A percentile compares a stretch with the other conserved stretches of the same genome.
Conservation (phyloP, 371 early-diverging fungal species). For the Lichtheimia ornata region DNA sequence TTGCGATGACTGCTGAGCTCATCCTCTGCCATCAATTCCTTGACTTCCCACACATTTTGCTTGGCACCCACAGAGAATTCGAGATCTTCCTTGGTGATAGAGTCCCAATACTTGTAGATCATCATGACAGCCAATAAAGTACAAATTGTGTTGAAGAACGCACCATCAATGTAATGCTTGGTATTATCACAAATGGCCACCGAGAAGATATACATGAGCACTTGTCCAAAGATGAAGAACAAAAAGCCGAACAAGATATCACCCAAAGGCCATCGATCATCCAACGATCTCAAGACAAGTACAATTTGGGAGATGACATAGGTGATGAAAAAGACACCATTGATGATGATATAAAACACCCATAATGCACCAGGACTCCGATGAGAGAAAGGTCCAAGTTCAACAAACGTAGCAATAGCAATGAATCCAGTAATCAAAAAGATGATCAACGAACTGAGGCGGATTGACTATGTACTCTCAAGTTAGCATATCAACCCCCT, state of each 20-base stretch:
- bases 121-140: slow-evolving; percentile 96
- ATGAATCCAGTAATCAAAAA: slow-evolving; percentile 78
- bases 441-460: slow-evolving; percentile 79
- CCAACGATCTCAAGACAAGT: slow-evolving; percentile 91
- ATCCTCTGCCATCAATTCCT: slow-evolving; percentile 73
- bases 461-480: slow-evolving; percentile 73
- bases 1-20: slow-evolving; percentile 27
- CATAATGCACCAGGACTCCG: slow-evolving; percentile 79
- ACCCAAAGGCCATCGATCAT: slow-evolving; percentile 96
- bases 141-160: slow-evolving; percentile 93
- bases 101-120: slow-evolving; percentile 99
- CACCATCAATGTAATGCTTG: slow-evolving; percentile 95
- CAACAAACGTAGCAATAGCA: slow-evolving; percentile 81
- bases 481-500: not conserved
- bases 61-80: slow-evolving; percentile 94
- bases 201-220: slow-evolving; percentile 79
- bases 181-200: slow-evolving; percentile 79
- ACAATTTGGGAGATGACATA: slow-evolving; percentile 91
- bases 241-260: slow-evolving; percentile 87
- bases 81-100: slow-evolving; percentile 96
- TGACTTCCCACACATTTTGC: slow-evolving; percentile 92
- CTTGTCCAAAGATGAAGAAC: slow-evolving; percentile 87
- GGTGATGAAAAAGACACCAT: slow-evolving; percentile 77
- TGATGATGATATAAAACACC: slow-evolving; percentile 86
- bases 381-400: slow-evolving; percentile 63